Percentiles rank a stretch among this genome's conserved stretches.
Evolutionary conservation across 805 yeast species (phyloP).

Genomic region (Kregervanrija pseudodelftensis): DNA sequence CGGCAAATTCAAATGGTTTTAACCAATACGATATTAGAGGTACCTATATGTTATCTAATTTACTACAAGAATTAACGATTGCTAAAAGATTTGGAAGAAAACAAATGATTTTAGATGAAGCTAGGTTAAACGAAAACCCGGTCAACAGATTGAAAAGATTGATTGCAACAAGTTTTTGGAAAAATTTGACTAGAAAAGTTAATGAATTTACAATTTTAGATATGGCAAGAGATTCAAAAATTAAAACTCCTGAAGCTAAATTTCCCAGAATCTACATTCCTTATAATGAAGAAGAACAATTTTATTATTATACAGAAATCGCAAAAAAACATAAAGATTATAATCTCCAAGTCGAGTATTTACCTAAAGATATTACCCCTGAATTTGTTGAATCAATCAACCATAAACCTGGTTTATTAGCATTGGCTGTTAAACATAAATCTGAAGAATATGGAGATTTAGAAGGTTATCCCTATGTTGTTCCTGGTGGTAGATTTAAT

Average conservation of each 20-base stretch:
- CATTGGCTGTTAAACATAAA: conserved; percentile 58
- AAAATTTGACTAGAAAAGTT: conserved; percentile 61
- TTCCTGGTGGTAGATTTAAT: conserved; percentile 96
- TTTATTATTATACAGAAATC: conserved; percentile 52
- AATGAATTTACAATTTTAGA: conserved; percentile 53
- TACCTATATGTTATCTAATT: conserved; percentile 80
- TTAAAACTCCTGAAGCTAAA: conserved; percentile 51
- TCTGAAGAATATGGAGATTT: conserved; percentile 24
- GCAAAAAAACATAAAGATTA: conserved; percentile 48
- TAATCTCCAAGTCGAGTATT: conserved; percentile 62
- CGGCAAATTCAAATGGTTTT: conserved; percentile 79
- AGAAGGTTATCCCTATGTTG: conserved; percentile 77
- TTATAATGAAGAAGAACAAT: conserved; percentile 59
- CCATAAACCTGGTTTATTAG: conserved; percentile 76
- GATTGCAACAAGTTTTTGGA: conserved; percentile 77
- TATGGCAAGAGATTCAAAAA: conserved; percentile 76
- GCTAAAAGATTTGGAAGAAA: conserved; percentile 77
- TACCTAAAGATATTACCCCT: conserved; percentile 71
- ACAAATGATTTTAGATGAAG: conserved; percentile 75
- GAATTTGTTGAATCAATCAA: conserved; percentile 72
- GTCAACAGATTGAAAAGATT: conserved; percentile 68
- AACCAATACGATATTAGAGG: conserved; percentile 71
- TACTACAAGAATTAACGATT: conserved; percentile 81
- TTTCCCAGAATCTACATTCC: conserved; percentile 79
- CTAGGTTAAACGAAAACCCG: conserved; percentile 79